Base-by-base conservation (phyloP, 2,329 filamentous ascomycete genomes). In the Alternaria novae-zelandiae region DNA sequence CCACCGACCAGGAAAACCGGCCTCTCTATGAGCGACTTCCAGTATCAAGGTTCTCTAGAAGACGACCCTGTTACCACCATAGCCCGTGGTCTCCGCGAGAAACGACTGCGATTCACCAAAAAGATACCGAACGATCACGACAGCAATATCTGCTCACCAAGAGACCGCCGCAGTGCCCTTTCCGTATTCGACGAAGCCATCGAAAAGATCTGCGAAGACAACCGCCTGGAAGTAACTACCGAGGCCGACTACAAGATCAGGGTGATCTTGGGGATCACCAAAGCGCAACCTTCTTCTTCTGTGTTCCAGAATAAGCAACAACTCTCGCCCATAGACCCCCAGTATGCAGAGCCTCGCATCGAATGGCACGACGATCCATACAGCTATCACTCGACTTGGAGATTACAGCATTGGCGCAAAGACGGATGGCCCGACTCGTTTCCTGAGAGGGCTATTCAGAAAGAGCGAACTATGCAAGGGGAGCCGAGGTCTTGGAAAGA, bases 271-370 rank as follows among this genome's bases (percentile, higher is more conserved):
- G 53, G 61, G 3, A 15, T 69, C 7, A 13, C 44, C 0, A 7
- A 10, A 7, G 65, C 64, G 10, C 32, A 59, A 10, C 64, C 64
- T 5, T 30, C 57, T 4, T 55, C 71, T 15, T 9, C 21, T 0
- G 66, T 68, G 1, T 72, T 71, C 44, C 28, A 17, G 5, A 23
- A 41, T 2, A 41, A 23, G 10, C 43, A 15, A 8, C 44, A 63
- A 3, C 59, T 72, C 4, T 20, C 7, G 4, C 68, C 67, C 0
- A 49, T 72, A 1, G 67, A 72, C 6, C 70, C 68, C 2, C 58
- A 67, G 23, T 73, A 68, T 17, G 70, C 71, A 3, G 47, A 64
- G 6, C 71, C 70, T 0, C 41, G 70, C 0, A 65, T 71, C 10
- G 56, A 68, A 5, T 59, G 43, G 13, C 51, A 45, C 2, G 47